Evolutionary conservation across 164 flowering plant genomes (phyloP).

Genomic region (Tinospora cordifolia): DNA sequence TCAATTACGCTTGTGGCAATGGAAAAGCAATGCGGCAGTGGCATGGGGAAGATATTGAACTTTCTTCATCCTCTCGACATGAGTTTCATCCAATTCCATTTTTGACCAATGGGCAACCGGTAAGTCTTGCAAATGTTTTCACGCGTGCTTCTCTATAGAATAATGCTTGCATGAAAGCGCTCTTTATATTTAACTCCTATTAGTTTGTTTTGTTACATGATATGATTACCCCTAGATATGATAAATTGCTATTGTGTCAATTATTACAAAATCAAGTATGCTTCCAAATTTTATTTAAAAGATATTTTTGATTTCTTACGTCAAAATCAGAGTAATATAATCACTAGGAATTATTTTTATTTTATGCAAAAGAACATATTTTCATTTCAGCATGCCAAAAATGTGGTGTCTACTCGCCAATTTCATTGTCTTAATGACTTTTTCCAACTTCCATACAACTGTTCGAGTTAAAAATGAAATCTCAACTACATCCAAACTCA

Average conservation of each 20-base stretch:
- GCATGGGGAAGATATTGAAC: constrained; percentile 75
- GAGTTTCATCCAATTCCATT: constrained; percentile 82
- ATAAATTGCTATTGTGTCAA: neutral
- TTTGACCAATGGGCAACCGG: constrained; percentile 79
- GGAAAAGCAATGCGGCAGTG: constrained; percentile 46
- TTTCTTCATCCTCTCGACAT: constrained; percentile 76
- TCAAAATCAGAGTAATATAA: too few species aligned
- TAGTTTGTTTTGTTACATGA: neutral
- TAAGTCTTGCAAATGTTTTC: constrained; percentile 22
- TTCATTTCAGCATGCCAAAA: neutral
- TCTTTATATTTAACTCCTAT: neutral
- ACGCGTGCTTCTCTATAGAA: neutral
- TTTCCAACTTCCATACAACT: neutral
- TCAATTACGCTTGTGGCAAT: constrained; percentile 49
- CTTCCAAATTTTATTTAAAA: too few species aligned
- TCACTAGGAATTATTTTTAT: too few species aligned
- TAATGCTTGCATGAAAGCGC: neutral
- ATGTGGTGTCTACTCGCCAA: neutral
- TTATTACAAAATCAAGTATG: neutral
- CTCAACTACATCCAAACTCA: too few species aligned
- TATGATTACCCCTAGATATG: neutral
- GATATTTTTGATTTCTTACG: too few species aligned
- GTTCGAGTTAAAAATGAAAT: too few species aligned
- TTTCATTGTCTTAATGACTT: neutral
- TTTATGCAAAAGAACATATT: too few species aligned